Evolutionary conservation across 176 grass and related monocot species (phyloP), one percentile per base, ranked within the genome.

Genomic region (Bothriochloa decipiens): DNA sequence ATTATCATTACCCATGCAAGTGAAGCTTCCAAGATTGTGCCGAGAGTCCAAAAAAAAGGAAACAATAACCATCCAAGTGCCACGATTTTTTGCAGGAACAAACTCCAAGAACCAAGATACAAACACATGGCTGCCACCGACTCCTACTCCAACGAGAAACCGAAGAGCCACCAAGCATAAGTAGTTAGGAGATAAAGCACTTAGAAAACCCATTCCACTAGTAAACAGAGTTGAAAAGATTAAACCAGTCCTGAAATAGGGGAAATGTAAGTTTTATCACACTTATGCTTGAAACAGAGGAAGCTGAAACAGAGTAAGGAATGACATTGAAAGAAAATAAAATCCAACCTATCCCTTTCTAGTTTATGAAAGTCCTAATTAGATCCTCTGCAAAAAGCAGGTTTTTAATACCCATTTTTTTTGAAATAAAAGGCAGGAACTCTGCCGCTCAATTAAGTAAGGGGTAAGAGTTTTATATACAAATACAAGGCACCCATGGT

Each of bases 21-120:
- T 78, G 87, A 89, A 80, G 87, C 92, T 82, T 94, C 87, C 79
- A 90, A 82, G 22, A 94, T 37, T 7, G 89, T 92, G 65, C 92
- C 92, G 22, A 92, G 7, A 68, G 89, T 91, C 92, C 92, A 94
- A 47, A 90, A 94, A 72, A 52, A 35, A 15, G 74, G 26, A 12
- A 92, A 86, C n/a, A 42, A 86, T 7, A 61, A 90, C 60, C 64
- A 94, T 89, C 78, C 90, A 94, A 65, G 68, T 85, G 74, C 90
- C 92, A 53, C 92, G 87, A 76, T 89, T 90, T 75, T 76, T 58
- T 72, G 82, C 52, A 80, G 92, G 90, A 86, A 94, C 80, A 60
- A 94, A 94, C 29, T 94, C 92, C 67, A 94, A 79, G 83, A 94
- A 94, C 92, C 92, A 94, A 86, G 92, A 92, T 60, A 50, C 35